Evolutionary conservation across 169 alveolate genomes (phyloP), one percentile per base, ranked within the genome.

Genomic region (Amoebophrya sp.): DNA sequence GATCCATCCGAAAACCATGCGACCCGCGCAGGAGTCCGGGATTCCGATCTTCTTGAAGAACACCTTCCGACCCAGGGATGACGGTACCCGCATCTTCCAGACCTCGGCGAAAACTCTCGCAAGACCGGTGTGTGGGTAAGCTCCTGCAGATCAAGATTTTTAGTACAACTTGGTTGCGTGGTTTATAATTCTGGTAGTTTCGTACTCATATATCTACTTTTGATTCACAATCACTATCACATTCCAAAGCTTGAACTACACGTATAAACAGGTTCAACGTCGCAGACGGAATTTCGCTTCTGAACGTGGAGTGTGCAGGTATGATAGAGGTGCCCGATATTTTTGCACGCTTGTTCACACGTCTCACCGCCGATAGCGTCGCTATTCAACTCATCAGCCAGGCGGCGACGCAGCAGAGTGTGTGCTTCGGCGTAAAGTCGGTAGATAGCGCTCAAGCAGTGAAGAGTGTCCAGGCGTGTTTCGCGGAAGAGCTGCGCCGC

Each of bases 101-200:
- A 66, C 83, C 12, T 25, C 39, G 29, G 35, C 39, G 32, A 66
- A 66, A 66, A 66, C 83, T 2, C 83, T 66, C 32, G 35, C 2
- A 1, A 18, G 83, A n/a, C 83, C 83, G 83, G 83, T 66, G 38
- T 66, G 83, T 25, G 83, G 83, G 83, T 66, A 66, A n/a, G n/a
- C n/a, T n/a, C n/a, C n/a, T n/a, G n/a, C n/a, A n/a, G n/a, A n/a
- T n/a, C n/a, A n/a, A n/a, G n/a, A n/a, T n/a, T n/a, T n/a, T n/a
- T n/a, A n/a, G n/a, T n/a, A n/a, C n/a, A n/a, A n/a, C n/a, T n/a
- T n/a, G n/a, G n/a, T n/a, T n/a, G n/a, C n/a, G n/a, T n/a, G n/a
- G n/a, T n/a, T n/a, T n/a, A n/a, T n/a, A n/a, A n/a, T n/a, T n/a
- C n/a, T n/a, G n/a, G n/a, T n/a, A n/a, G n/a, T n/a, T n/a, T n/a